These are phyloP conservation scores for Epichloe gansuensis DNA, from an alignment of 2,329 filamentous ascomycete genomes.

Conservation along the genomic window DNA sequence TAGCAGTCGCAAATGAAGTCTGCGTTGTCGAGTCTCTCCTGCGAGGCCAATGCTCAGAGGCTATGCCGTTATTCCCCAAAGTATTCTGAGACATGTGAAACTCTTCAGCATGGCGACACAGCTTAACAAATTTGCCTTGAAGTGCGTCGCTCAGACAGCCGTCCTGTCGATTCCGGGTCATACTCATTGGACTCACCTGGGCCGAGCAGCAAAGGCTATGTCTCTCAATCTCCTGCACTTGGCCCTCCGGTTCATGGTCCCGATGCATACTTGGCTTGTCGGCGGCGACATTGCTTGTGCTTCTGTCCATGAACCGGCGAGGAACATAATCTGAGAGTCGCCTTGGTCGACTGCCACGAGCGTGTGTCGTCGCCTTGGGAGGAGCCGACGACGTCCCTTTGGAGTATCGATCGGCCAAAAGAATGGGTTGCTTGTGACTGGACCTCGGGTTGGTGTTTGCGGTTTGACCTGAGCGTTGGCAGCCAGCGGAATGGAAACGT, in stretches of 20 bases:
- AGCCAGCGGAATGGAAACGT: too few species aligned
- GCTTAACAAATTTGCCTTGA: slow-evolving; percentile 14
- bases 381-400: slow-evolving; percentile 13
- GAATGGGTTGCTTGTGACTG: slow-evolving; percentile 21
- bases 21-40: slow-evolving; percentile 6
- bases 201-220: slow-evolving; percentile 22
- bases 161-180: background rate
- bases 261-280: slow-evolving; percentile 15
- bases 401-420: slow-evolving; percentile 17
- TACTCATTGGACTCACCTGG: background rate
- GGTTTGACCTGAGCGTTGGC: background rate
- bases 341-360: slow-evolving; percentile 10
- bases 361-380: slow-evolving; percentile 10
- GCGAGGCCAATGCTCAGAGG: background rate
- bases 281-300: slow-evolving; percentile 5
- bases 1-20: background rate
- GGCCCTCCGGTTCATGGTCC: slow-evolving; percentile 10
- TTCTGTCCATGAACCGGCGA: slow-evolving; percentile 9
- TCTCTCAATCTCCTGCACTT: slow-evolving; percentile 4
- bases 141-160: slow-evolving; percentile 11
- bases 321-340: slow-evolving; percentile 20
- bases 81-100: slow-evolving; percentile 23
- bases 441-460: slow-evolving; percentile 3
- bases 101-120: slow-evolving; percentile 22
- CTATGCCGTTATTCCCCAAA: slow-evolving; percentile 20